Conservation (phyloP, 2,329 filamentous ascomycete species). For the Orbilia javanica region DNA sequence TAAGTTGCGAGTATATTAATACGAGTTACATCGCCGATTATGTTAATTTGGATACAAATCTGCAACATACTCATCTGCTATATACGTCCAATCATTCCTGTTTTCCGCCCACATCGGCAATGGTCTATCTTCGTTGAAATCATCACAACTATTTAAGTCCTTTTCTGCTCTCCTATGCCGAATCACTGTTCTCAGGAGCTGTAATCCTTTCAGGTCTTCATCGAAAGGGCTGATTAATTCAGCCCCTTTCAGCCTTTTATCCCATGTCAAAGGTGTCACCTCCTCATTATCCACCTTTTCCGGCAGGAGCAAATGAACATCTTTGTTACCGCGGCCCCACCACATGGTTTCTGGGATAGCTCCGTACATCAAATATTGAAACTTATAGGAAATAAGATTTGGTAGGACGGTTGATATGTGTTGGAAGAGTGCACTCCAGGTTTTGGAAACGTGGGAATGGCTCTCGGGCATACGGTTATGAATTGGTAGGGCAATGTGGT, state of each 20-base stretch:
- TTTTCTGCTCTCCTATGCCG: not conserved
- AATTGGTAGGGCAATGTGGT: not conserved
- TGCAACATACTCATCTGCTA: not conserved
- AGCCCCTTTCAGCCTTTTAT: not conserved
- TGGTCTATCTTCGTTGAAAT: not conserved
- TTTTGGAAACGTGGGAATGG: not conserved
- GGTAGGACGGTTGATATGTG: not conserved
- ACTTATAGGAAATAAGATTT: not conserved
- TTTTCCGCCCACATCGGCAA: not conserved
- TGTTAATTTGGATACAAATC: not conserved
- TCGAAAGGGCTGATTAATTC: not conserved
- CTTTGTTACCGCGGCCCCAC: not conserved
- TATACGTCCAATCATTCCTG: not conserved
- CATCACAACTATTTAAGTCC: not conserved
- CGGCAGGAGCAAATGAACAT: not conserved
- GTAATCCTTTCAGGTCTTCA: slow-evolving; percentile 2
- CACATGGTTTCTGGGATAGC: not conserved
- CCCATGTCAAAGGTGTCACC: not conserved
- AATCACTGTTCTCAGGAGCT: not conserved
- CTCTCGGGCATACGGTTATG: not conserved
- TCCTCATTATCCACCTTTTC: not conserved
- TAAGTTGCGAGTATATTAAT: not conserved
- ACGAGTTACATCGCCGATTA: too few species aligned
- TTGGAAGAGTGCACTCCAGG: not conserved
- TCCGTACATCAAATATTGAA: not conserved